Evolutionary conservation across 192 early-diverging fungal genomes (phyloP).

Genomic region (Dimargaris xerosporica): DNA sequence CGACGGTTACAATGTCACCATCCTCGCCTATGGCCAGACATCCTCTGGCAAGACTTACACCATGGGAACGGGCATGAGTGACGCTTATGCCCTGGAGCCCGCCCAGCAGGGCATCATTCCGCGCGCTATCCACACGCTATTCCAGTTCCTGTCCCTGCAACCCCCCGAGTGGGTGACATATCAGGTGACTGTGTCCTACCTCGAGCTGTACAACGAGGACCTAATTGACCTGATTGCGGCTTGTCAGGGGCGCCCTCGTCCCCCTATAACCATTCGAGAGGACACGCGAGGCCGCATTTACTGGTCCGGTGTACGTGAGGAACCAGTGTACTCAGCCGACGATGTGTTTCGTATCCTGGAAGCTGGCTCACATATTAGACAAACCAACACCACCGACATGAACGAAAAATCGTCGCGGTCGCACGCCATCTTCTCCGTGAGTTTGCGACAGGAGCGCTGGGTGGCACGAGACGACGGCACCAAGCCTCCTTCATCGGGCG

Average conservation of each 20-base stretch:
- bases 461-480: neutral
- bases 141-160: slow-evolving; percentile 20
- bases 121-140: slow-evolving; percentile 48
- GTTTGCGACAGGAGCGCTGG: slow-evolving; percentile 61
- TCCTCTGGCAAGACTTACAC: slow-evolving; percentile 92
- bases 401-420: slow-evolving; percentile 88
- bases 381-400: slow-evolving; percentile 94
- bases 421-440: slow-evolving; percentile 93
- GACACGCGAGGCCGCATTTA: slow-evolving; percentile 79
- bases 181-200: slow-evolving; percentile 53
- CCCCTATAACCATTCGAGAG: slow-evolving; percentile 57
- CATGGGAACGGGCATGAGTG: slow-evolving; percentile 62
- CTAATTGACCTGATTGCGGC: slow-evolving; percentile 73
- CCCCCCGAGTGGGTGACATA: slow-evolving; percentile 12
- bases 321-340: slow-evolving; percentile 46
- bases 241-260: slow-evolving; percentile 33
- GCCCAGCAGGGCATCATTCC: slow-evolving; percentile 48
- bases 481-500: too few relatives aligned
- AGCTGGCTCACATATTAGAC: slow-evolving; percentile 59
- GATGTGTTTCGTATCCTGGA: slow-evolving; percentile 54
- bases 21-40: slow-evolving; percentile 88
- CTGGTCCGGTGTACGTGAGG: slow-evolving; percentile 71
- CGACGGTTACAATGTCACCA: slow-evolving; percentile 86
- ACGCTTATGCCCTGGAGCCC: slow-evolving; percentile 16
- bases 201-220: slow-evolving; percentile 97